Evolutionary conservation across 2,329 filamentous ascomycete species (phyloP).

Genomic region (Alternaria longipes): DNA sequence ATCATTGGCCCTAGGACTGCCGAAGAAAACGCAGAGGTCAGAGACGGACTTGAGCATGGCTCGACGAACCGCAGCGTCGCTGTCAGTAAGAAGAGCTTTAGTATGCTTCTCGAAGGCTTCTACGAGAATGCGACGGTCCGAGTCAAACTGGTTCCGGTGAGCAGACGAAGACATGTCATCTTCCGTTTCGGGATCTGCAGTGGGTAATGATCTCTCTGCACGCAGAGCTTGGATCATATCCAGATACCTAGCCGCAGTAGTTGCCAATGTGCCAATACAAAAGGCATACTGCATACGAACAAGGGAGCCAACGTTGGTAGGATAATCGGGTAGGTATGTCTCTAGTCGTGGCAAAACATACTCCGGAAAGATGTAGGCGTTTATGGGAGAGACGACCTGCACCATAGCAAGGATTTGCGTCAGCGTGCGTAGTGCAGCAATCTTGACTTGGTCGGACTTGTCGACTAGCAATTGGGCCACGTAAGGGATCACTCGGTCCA

Average conservation of each 20-base stretch:
- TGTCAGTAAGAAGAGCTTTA: slow-evolving; percentile 87
- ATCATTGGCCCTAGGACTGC: slow-evolving; percentile 89
- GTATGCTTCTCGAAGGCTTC: slow-evolving; percentile 87
- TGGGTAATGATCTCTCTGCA: slow-evolving; percentile 81
- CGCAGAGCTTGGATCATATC: slow-evolving; percentile 90
- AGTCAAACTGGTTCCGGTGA: slow-evolving; percentile 86
- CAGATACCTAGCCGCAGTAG: slow-evolving; percentile 83
- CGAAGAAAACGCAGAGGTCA: slow-evolving; percentile 93
- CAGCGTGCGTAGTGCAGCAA: slow-evolving; percentile 84
- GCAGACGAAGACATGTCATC: slow-evolving; percentile 73
- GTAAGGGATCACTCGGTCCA: slow-evolving; percentile 92
- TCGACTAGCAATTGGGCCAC: slow-evolving; percentile 84
- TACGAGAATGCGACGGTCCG: slow-evolving; percentile 82
- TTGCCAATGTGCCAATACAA: slow-evolving; percentile 87
- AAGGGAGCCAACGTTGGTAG: slow-evolving; percentile 64
- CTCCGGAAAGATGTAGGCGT: slow-evolving; percentile 73
- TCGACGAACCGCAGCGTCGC: slow-evolving; percentile 83
- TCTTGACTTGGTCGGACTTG: slow-evolving; percentile 81
- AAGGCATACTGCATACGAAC: slow-evolving; percentile 93
- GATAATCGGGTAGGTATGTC: slow-evolving; percentile 63
- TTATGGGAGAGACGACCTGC: slow-evolving; percentile 80
- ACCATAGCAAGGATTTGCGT: slow-evolving; percentile 87
- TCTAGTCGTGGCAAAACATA: slow-evolving; percentile 70
- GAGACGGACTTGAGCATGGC: slow-evolving; percentile 93
- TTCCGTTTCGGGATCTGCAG: slow-evolving; percentile 81